phyloP scores from a whole-genome alignment of 2,329 filamentous ascomycete species.

The Fusarium domesticum region DNA sequence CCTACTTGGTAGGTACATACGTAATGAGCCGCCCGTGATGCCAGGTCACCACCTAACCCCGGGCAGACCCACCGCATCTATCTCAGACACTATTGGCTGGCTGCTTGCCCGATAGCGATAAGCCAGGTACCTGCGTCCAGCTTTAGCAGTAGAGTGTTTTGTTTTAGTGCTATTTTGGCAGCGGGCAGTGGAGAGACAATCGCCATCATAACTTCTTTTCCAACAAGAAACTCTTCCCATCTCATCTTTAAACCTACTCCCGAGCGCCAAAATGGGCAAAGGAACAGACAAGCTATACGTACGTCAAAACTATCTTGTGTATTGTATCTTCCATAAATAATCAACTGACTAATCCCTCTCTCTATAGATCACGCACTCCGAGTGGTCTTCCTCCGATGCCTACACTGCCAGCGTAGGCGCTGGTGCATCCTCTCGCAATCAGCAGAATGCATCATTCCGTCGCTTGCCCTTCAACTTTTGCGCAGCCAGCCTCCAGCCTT shows the following conservation, averaged over 20 bases:
- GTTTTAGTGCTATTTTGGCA: no score
- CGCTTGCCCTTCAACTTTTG: slow-evolving; percentile 97
- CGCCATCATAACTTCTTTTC: slow-evolving; percentile 12
- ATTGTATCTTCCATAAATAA: not conserved
- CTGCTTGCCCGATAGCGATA: slow-evolving; percentile 11
- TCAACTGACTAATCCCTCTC: slow-evolving; percentile 1
- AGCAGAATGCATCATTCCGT: slow-evolving; percentile 62
- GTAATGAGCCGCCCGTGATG: slow-evolving; percentile 29
- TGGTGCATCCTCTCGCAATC: slow-evolving; percentile 56
- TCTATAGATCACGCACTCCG: slow-evolving; percentile 80
- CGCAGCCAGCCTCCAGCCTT: slow-evolving; percentile 91
- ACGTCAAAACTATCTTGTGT: slow-evolving; percentile 8
- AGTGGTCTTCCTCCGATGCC: slow-evolving; percentile 90
- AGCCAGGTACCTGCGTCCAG: slow-evolving; percentile 3
- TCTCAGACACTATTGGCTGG: slow-evolving; percentile 10
- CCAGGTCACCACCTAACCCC: slow-evolving; percentile 24
- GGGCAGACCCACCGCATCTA: slow-evolving; percentile 9
- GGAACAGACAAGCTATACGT: slow-evolving; percentile 48
- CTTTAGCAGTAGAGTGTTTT: no score
- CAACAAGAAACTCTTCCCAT: no score
- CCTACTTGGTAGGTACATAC: slow-evolving; percentile 22
- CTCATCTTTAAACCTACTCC: not conserved
- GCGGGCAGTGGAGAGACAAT: slow-evolving; percentile 1
- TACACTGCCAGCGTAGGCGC: slow-evolving; percentile 78
- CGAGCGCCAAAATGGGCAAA: slow-evolving; percentile 37